Evolutionary conservation across 176 grass and related monocot genomes (phyloP).

Genomic region (Eragrostis curvula): DNA sequence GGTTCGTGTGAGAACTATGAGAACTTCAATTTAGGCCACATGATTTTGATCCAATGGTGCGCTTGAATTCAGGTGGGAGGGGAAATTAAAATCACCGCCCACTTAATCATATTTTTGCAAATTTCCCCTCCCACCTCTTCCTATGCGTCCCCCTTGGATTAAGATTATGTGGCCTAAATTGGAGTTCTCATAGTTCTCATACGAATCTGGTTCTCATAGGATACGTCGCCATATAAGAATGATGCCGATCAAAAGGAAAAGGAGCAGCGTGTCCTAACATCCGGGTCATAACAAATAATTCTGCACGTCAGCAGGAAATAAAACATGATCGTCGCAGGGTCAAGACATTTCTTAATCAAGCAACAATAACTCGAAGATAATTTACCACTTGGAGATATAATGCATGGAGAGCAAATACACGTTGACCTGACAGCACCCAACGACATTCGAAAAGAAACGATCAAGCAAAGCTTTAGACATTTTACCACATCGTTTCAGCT

Average conservation of each 20-base stretch:
- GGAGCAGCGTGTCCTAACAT: conserved; percentile 42
- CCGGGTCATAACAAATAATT: not conserved
- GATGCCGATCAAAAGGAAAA: not conserved
- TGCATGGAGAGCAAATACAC: conserved; percentile 2
- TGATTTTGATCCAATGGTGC: no score
- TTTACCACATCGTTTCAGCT: conserved; percentile 27
- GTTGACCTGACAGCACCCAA: conserved; percentile 34
- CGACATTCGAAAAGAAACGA: conserved; percentile 24
- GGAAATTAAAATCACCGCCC: no score
- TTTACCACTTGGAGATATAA: not conserved
- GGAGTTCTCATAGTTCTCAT: no score
- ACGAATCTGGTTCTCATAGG: no score
- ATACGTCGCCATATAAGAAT: no score
- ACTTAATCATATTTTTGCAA: no score
- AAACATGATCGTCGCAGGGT: not conserved
- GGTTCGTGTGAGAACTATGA: no score
- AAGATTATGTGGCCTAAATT: no score
- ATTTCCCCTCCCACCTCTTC: no score
- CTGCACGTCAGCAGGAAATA: not conserved
- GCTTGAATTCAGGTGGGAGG: no score
- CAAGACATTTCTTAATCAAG: conserved; percentile 47
- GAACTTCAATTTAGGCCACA: no score
- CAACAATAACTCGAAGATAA: not conserved
- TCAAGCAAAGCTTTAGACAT: conserved; percentile 1
- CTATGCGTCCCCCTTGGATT: no score